phyloP scores from a whole-genome alignment of 2,329 filamentous ascomycete species.

The Mycosphaerella sp. region DNA sequence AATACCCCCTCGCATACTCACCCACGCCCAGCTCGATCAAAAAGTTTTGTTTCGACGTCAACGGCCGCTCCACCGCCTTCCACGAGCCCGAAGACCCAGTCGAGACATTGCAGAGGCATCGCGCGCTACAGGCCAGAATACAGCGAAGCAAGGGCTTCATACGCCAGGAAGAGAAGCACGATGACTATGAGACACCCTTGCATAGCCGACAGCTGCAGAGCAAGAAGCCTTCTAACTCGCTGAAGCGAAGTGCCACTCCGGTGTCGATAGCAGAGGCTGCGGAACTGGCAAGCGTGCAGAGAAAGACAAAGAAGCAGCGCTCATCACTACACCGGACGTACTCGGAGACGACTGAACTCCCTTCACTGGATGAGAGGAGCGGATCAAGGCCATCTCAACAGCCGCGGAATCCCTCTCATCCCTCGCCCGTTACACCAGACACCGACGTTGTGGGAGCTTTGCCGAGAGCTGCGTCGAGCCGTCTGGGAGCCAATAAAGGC shows the following conservation, averaged over 20 bases:
- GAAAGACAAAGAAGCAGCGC: slow-evolving; percentile 47
- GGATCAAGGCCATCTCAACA: slow-evolving; percentile 18
- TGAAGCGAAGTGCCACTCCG: slow-evolving; percentile 46
- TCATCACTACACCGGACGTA: slow-evolving; percentile 29
- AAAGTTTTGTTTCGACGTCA: slow-evolving; percentile 67
- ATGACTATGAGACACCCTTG: slow-evolving; percentile 25
- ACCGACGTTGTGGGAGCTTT: slow-evolving; percentile 26
- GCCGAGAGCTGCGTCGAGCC: slow-evolving; percentile 18
- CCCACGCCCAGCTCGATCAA: slow-evolving; percentile 74
- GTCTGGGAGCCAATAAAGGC: slow-evolving; percentile 17
- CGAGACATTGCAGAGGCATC: slow-evolving; percentile 45
- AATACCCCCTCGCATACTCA: slow-evolving; percentile 79
- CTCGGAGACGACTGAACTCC: slow-evolving; percentile 26
- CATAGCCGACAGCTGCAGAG: slow-evolving; percentile 10
- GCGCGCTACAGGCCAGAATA: slow-evolving; percentile 27
- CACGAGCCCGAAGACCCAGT: slow-evolving; percentile 55
- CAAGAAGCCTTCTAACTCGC: slow-evolving; percentile 30
- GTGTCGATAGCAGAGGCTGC: slow-evolving; percentile 50
- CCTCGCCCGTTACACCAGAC: slow-evolving; percentile 32
- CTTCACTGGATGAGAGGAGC: slow-evolving; percentile 26
- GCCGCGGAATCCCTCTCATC: slow-evolving; percentile 23
- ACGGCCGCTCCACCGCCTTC: slow-evolving; percentile 55
- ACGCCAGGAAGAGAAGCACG: slow-evolving; percentile 23
- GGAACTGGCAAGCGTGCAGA: slow-evolving; percentile 44
- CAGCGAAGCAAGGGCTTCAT: slow-evolving; percentile 27